Base-by-base conservation (phyloP, 805 yeast genomes). In the Candida cerambycidarum region DNA sequence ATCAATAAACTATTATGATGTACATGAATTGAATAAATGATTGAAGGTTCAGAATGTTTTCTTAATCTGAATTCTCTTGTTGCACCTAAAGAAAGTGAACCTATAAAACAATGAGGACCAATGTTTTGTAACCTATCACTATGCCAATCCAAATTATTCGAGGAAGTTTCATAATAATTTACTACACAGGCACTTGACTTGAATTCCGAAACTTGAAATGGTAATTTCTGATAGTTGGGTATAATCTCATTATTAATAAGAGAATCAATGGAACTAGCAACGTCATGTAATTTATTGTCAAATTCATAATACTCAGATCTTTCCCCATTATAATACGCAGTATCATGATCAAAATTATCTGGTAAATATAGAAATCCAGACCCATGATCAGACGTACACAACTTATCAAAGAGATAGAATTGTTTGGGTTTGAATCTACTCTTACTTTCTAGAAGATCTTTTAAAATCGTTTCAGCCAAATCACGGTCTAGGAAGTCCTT, bases 81-180 rank as follows among this genome's bases (percentile, higher is more conserved):
- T 3, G 82, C 76, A 0, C 95, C 95, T 7, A 86, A 55, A 3
- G 87, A 79, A 2, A 85, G 41, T 1, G 90, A 80, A 0, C 82
- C 88, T 37, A 87, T 79, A 29, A 71, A 70, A 4, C 85, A 80
- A 44, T 81, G 76, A 0, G 93, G 90, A 0, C 95, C 95, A 16
- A 85, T 71, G 38, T 80, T 71, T 0, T 88, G 81, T 47, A 86
- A 58, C 43, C 85, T 75, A 58, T 86, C 95, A 2, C 89, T 80
- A 57, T 86, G 95, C 79, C 82, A 85, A 38, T 83, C 89, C 24
- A 85, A 70, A 46, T 79, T 68, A 45, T 76, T 76, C 4, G 66
- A 61, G 7, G 74, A 68, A 4, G 65, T 61, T 5, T 71, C 74
- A 58, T 79, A 86, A 41, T 67, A 62, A 51, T 85, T 85, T 14